Conservation (phyloP, 164 flowering plant species). For the Brasenia schreberi region DNA sequence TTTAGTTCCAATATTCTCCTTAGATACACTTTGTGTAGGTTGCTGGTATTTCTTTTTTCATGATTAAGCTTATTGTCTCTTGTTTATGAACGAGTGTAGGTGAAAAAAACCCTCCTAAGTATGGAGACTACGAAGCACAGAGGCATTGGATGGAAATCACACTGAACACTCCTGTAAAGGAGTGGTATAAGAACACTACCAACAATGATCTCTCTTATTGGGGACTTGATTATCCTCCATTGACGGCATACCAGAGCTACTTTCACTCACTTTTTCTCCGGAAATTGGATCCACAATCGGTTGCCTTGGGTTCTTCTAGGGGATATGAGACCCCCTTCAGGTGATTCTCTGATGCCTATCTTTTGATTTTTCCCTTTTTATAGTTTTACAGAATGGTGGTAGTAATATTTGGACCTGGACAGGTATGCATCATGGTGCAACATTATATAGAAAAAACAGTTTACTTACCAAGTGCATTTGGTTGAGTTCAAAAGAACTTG, state of each 20-base stretch:
- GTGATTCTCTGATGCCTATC: conserved; percentile 17
- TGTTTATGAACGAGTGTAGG: conserved; percentile 8
- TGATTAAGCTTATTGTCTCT: background rate
- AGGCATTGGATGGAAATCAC: conserved; percentile 99
- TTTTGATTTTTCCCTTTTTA: no score
- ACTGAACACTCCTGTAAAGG: conserved; percentile 37
- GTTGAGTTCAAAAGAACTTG: no score
- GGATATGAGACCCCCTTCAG: conserved; percentile 83
- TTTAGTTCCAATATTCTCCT: background rate
- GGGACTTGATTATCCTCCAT: conserved; percentile 97
- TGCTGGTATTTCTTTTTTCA: background rate
- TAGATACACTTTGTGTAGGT: background rate
- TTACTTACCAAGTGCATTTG: no score
- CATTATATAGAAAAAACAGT: no score
- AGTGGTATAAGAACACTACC: conserved; percentile 68
- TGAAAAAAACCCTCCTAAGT: conserved; percentile 73
- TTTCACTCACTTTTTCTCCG: conserved; percentile 51
- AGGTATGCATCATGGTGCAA: no score
- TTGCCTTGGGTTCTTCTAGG: conserved; percentile 49
- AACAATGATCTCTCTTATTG: conserved; percentile 70
- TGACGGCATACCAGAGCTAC: conserved; percentile 92
- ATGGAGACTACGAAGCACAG: conserved; percentile 90
- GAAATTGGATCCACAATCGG: conserved; percentile 51
- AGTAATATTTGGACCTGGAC: no score
- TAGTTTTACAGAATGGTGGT: no score